phyloP scores from a whole-genome alignment of 73 alveolate genomes.

The Blepharisma stoltei region DNA sequence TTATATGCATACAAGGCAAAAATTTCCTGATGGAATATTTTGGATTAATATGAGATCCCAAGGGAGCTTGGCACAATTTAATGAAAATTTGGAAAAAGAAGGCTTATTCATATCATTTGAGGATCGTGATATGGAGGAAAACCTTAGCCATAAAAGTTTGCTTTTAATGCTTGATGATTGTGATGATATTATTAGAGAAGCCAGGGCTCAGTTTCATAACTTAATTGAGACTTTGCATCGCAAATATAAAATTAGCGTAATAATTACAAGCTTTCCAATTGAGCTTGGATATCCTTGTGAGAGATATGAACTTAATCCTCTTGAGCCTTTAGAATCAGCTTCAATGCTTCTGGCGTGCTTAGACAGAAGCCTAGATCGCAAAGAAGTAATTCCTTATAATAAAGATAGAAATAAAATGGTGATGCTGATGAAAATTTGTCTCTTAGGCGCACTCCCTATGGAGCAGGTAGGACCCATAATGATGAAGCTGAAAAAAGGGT shows the following conservation, averaged over 20 bases:
- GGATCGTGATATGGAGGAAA: neutral
- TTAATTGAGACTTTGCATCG: neutral
- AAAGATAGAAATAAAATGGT: neutral
- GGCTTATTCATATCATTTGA: neutral
- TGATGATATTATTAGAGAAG: neutral
- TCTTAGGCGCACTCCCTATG: too few species aligned
- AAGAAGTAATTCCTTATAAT: constrained; percentile 13
- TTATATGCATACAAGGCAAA: neutral
- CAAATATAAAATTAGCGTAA: neutral
- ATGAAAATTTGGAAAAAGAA: neutral
- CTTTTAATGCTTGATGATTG: constrained; percentile 18
- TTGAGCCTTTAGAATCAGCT: constrained; percentile 19
- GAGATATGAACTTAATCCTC: neutral
- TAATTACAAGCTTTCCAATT: neutral
- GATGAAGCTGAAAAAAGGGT: too few species aligned
- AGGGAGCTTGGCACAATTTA: neutral
- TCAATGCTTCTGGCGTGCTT: neutral
- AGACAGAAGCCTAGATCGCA: neutral
- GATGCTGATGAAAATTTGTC: too few species aligned
- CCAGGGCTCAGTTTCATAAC: neutral
- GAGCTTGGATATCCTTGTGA: neutral
- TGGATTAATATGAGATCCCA: neutral
- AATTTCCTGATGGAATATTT: neutral
- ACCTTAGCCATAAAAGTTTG: neutral
- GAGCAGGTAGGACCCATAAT: too few species aligned